Conservation (phyloP, 345 rosid genomes). For the Angophora floribunda region DNA sequence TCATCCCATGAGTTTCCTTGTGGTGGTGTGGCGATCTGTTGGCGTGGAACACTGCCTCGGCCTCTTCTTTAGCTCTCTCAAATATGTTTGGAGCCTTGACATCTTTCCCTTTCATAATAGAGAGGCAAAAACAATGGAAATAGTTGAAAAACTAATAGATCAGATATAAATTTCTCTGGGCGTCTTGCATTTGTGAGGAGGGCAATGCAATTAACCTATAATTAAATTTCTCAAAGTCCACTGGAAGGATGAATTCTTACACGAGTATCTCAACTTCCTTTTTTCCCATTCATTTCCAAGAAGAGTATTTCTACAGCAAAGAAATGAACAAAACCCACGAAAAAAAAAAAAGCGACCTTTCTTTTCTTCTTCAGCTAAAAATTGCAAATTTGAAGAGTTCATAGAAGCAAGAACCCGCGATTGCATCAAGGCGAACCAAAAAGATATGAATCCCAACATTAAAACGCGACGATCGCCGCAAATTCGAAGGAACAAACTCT, state of each 20-base stretch:
- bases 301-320: neutral
- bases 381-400: neutral
- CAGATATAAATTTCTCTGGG: neutral
- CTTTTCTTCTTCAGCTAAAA: neutral
- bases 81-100: constrained; percentile 17
- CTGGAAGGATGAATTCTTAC: neutral
- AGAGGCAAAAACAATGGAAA: neutral
- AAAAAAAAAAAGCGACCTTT: neutral
- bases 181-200: neutral
- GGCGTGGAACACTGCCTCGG: constrained; percentile 6
- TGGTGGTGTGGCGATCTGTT: constrained; percentile 10
- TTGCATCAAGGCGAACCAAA: neutral
- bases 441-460: neutral
- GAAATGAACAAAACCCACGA: neutral
- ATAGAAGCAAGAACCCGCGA: neutral
- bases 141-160: neutral
- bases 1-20: constrained; percentile 41
- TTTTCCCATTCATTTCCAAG: neutral
- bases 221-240: neutral
- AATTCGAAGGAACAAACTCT: neutral
- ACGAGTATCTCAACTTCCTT: neutral
- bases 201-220: neutral
- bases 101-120: constrained; percentile 6
- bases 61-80: constrained; percentile 34
- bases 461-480: neutral